Evolutionary conservation across 2,329 filamentous ascomycete species (phyloP).

Genomic region (Claviceps fusiformis): DNA sequence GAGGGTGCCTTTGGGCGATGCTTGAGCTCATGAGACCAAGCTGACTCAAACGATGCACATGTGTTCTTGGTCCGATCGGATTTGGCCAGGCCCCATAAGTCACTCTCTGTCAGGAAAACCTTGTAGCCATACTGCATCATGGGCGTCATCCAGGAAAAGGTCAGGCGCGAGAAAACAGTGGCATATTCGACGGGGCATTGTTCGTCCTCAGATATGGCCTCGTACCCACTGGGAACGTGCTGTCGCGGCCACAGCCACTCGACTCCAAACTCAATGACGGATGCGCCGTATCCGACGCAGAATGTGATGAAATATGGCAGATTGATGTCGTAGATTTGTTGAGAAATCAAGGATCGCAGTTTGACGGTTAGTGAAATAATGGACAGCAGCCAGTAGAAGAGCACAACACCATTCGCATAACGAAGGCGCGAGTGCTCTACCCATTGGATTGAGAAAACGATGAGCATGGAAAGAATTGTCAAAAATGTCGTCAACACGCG

Average conservation of each 20-base stretch:
- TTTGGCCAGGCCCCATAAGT: slow-evolving; percentile 82
- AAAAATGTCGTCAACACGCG: slow-evolving; percentile 69
- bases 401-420: slow-evolving; percentile 73
- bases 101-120: slow-evolving; percentile 82
- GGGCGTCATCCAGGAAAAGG: slow-evolving; percentile 97
- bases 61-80: slow-evolving; percentile 68
- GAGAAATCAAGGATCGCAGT: slow-evolving; percentile 71
- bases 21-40: slow-evolving; percentile 68
- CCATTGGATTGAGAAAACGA: slow-evolving; percentile 73
- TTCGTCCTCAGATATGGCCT: slow-evolving; percentile 43
- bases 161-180: slow-evolving; percentile 82
- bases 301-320: slow-evolving; percentile 68
- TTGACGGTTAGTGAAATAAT: slow-evolving; percentile 69
- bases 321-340: slow-evolving; percentile 53
- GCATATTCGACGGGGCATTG: slow-evolving; percentile 76
- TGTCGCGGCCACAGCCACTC: slow-evolving; percentile 84
- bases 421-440: slow-evolving; percentile 71
- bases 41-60: slow-evolving; percentile 51
- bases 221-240: slow-evolving; percentile 39
- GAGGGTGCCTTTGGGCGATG: slow-evolving; percentile 44
- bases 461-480: slow-evolving; percentile 56
- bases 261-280: slow-evolving; percentile 55
- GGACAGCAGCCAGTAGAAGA: slow-evolving; percentile 88
- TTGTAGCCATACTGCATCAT: slow-evolving; percentile 94
- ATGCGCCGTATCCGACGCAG: slow-evolving; percentile 56